These are phyloP conservation scores for Russula foetens DNA, from an alignment of 768 basidiomycete genomes.

Conservation along the genomic window DNA sequence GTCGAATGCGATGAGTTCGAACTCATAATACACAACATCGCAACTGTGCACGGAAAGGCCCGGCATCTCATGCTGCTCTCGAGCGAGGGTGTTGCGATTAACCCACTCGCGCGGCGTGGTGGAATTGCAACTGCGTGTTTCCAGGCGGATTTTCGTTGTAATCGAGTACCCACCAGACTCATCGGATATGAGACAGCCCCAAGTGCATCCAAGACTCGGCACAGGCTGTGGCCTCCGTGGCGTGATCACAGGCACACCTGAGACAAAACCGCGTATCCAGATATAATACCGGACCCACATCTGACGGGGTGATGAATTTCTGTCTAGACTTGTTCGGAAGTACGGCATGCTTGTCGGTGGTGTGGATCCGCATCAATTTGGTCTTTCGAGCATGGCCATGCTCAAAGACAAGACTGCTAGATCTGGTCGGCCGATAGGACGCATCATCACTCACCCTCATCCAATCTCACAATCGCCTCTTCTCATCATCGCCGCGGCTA, in stretches of 20 bases:
- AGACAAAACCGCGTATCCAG: conserved; percentile 79
- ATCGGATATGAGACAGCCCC: conserved; percentile 45
- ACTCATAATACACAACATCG: conserved; percentile 69
- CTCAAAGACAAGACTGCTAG: conserved; percentile 99
- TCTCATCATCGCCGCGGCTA: conserved; percentile 41
- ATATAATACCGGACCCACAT: background rate
- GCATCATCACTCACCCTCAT: conserved; percentile 14
- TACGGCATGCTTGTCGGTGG: conserved; percentile 98
- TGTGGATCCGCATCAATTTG: conserved; percentile 90
- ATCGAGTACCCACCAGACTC: background rate
- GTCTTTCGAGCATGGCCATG: conserved; percentile 99
- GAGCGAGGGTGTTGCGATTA: conserved; percentile 90
- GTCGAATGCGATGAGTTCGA: conserved; percentile 84
- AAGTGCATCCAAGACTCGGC: conserved; percentile 79
- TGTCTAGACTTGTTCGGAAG: conserved; percentile 79
- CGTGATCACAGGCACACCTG: conserved; percentile 47
- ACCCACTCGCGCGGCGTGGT: conserved; percentile 89
- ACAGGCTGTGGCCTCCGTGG: conserved; percentile 48
- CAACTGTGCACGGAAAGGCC: conserved; percentile 86
- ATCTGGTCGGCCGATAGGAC: conserved; percentile 85
- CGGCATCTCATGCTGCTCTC: conserved; percentile 81
- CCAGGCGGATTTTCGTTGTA: background rate
- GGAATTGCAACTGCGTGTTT: conserved; percentile 92
- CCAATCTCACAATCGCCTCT: no score
- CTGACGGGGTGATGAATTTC: no score